Conservation (phyloP, 2,329 filamentous ascomycete species). For the Ambrosiella xylebori region DNA sequence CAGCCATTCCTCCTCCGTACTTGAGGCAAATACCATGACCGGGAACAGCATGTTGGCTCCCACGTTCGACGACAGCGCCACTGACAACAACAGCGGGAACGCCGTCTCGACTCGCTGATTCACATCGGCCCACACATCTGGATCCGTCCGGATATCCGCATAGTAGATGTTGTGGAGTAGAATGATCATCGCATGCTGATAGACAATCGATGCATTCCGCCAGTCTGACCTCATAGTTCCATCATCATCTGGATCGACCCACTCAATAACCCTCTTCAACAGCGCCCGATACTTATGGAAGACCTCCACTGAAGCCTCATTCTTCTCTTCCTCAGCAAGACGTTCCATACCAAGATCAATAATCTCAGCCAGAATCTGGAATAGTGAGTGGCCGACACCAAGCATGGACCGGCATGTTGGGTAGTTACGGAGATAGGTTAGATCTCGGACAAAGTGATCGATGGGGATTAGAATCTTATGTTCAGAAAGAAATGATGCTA, state of each 20-base stretch:
- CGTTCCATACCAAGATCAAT: constrained; percentile 6
- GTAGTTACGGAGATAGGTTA: constrained; percentile 4
- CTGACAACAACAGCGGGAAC: constrained; percentile 11
- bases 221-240: constrained; percentile 9
- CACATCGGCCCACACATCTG: constrained; percentile 5
- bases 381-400: constrained; percentile 9
- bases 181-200: constrained; percentile 9
- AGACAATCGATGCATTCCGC: constrained; percentile 9
- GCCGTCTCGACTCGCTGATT: constrained; percentile 6
- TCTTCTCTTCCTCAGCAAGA: constrained; percentile 5
- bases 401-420: constrained; percentile 7
- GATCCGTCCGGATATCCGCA: constrained; percentile 5
- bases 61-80: constrained; percentile 10
- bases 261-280: constrained; percentile 1
- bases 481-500: constrained; percentile 6
- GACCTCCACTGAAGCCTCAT: constrained; percentile 3
- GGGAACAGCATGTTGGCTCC: constrained; percentile 12
- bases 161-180: constrained; percentile 11
- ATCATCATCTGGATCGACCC: constrained; percentile 10
- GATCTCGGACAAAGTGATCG: constrained; percentile 10
- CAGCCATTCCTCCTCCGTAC: constrained; percentile 12
- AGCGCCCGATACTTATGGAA: constrained; percentile 8
- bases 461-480: constrained; percentile 2
- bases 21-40: constrained; percentile 8
- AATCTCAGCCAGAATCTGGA: constrained; percentile 9